Evolutionary conservation across 2,329 filamentous ascomycete species (phyloP), one percentile per base, ranked within the genome.

Genomic region (Fusarium decemcellulare): DNA sequence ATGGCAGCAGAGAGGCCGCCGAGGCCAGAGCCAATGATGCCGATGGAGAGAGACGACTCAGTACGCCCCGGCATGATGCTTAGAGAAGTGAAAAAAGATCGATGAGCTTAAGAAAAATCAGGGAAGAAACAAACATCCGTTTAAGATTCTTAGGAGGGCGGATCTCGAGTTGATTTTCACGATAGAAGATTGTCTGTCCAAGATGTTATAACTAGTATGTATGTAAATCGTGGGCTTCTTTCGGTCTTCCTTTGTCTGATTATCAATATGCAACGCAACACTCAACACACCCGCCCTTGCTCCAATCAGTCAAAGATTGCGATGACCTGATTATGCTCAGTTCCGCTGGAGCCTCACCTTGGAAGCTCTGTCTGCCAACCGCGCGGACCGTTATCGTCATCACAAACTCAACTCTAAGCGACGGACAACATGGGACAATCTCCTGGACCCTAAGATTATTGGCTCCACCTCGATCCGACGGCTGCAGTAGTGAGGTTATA

Each of bases 1-100:
- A 82, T 78, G 37, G 81, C 81, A 6, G 76, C 78, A 2, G 76
- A 76, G 42, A 82, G 73, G 34, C 81, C 81, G 12, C 80, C 81
- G 18, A 83, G 76, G 16, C 81, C 81, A 16, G 79, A 80, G 47
- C 81, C 81, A 14, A 83, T 62, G 47, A 82, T 74, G 48, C 72
- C 77, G 29, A 82, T 74, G 27, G 72, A 78, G 18, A 85, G 78
- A 23, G 59, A 46, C 32, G 56, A 30, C 11, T 53, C 34, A 34
- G 51, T 57, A 14, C 36, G 50, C n/a, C 58, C 53, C 16, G 62
- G 62, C 62, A 65, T 65, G 18, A 23, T 23, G 18, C 18, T 23
- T 23, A 23, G 18, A 23, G 18, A 23, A 23, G 18, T 23, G 18
- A 23, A 23, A 23, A 23, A 23, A 23, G 18, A 23, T 23, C 18